Percentiles rank a stretch among this genome's conserved stretches.
Evolutionary conservation across 2,329 filamentous ascomycete genomes (phyloP).

Genomic region (Cercospora canescens): DNA sequence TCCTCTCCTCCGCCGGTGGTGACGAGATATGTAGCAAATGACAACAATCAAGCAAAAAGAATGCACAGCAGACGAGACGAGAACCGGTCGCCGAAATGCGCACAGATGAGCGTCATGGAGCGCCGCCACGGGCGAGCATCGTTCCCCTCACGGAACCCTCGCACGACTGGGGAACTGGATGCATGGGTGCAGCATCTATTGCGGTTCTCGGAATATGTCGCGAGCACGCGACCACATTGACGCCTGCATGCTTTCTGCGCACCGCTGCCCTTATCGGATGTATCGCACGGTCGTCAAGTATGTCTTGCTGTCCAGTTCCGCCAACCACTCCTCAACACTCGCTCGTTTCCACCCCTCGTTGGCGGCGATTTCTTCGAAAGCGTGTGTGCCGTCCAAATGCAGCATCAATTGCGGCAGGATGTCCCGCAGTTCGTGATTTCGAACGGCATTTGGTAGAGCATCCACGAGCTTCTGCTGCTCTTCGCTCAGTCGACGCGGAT

Average conservation of each 20-base stretch:
- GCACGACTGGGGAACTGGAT: conserved; percentile 2
- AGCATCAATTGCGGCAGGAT: conserved; percentile 74
- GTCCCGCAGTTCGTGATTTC: conserved; percentile 59
- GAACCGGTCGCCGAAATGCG: neutral
- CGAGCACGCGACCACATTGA: neutral
- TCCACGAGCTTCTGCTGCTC: conserved; percentile 22
- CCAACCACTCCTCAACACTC: conserved; percentile 53
- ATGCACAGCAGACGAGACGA: neutral
- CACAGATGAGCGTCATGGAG: neutral
- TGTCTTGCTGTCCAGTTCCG: conserved; percentile 69
- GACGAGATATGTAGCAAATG: neutral
- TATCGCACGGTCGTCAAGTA: conserved; percentile 48
- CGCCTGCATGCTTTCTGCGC: neutral
- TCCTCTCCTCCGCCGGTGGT: neutral
- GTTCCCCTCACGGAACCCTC: conserved; percentile 11
- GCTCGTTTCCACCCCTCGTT: conserved; percentile 85
- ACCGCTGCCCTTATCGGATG: conserved; percentile 10
- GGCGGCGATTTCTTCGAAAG: conserved; percentile 83
- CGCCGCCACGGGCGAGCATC: neutral
- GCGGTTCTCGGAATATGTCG: neutral
- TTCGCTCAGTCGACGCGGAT: conserved; percentile 20
- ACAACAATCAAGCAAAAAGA: neutral
- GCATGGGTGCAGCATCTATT: conserved; percentile 7
- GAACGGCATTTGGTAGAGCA: conserved; percentile 14
- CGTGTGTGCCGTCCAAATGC: conserved; percentile 84